A percentile compares a stretch with the other conserved stretches of the same genome.
Evolutionary conservation across 1,284 basidiomycete species (phyloP).

Genomic region (Takashimella tepidaria): DNA sequence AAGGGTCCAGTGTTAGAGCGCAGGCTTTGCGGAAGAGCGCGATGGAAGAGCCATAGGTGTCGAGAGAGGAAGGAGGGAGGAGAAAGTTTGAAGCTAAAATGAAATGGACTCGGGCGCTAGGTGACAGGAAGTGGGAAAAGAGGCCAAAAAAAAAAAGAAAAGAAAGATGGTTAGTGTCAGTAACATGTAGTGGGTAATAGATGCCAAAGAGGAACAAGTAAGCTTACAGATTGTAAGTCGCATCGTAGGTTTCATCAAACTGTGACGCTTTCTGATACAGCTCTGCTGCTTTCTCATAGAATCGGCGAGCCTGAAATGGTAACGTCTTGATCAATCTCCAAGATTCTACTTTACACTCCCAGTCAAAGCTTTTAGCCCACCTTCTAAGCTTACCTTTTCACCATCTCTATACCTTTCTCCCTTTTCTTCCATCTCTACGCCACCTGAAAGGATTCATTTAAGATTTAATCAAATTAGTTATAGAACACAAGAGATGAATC

Average conservation of each 20-base stretch:
- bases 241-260: constrained; percentile 37
- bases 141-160: no score
- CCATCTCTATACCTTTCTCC: constrained; percentile 47
- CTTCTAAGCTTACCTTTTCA: constrained; percentile 36
- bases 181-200: no score
- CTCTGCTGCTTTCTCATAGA: constrained; percentile 43
- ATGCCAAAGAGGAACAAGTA: neutral
- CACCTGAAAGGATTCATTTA: no score
- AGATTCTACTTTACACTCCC: no score
- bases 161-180: neutral
- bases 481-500: no score
- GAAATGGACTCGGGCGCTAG: constrained; percentile 44
- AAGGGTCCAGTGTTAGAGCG: constrained; percentile 20
- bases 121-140: constrained; percentile 1
- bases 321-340: no score
- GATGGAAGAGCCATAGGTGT: constrained; percentile 22
- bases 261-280: constrained; percentile 43
- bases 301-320: constrained; percentile 34
- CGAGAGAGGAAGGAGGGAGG: constrained; percentile 35
- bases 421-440: constrained; percentile 48
- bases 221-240: constrained; percentile 47
- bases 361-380: no score
- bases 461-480: constrained; percentile 2
- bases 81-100: constrained; percentile 40
- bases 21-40: constrained; percentile 34